phyloP scores from a whole-genome alignment of 805 yeast species.

The Barnettozyma populi region DNA sequence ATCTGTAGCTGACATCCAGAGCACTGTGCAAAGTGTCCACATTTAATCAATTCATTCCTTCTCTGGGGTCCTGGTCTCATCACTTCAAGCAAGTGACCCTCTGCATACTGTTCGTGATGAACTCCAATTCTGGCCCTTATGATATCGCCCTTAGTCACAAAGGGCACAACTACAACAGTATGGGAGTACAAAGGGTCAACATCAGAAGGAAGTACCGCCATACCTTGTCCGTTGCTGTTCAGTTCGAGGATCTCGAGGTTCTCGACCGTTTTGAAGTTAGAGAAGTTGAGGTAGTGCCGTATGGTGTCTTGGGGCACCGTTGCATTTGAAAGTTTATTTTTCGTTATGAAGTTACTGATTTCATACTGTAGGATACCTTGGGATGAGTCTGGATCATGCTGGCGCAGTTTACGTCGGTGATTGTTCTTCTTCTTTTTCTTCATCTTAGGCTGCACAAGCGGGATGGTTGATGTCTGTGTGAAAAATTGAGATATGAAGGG shows the following conservation, averaged over 20 bases:
- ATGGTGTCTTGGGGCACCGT: slow-evolving; percentile 6
- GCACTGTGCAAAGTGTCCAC: slow-evolving; percentile 77
- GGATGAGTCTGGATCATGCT: slow-evolving; percentile 8
- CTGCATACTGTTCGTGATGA: slow-evolving; percentile 66
- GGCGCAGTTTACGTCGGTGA: not conserved
- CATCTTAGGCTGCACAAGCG: not conserved
- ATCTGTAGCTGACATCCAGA: slow-evolving; percentile 93
- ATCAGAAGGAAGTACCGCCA: slow-evolving; percentile 64
- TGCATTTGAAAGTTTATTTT: not conserved
- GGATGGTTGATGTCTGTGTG: not conserved
- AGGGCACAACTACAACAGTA: slow-evolving; percentile 75
- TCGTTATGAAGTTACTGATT: not conserved
- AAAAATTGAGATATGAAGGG: slow-evolving; percentile 13
- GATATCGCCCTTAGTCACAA: slow-evolving; percentile 76
- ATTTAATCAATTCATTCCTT: slow-evolving; percentile 51
- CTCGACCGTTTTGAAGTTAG: slow-evolving; percentile 26
- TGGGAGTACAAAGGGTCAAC: slow-evolving; percentile 29
- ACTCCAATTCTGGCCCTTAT: slow-evolving; percentile 65
- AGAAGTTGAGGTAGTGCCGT: slow-evolving; percentile 2
- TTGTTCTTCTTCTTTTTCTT: slow-evolving; percentile 3
- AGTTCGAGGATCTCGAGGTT: slow-evolving; percentile 46
- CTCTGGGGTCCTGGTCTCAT: slow-evolving; percentile 37
- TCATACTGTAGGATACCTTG: slow-evolving; percentile 9
- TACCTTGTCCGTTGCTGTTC: slow-evolving; percentile 75
- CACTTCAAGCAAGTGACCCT: slow-evolving; percentile 61